Evolutionary conservation across 352 stramenopile species (phyloP).

Genomic region (Phytophthora fragariaefolia): DNA sequence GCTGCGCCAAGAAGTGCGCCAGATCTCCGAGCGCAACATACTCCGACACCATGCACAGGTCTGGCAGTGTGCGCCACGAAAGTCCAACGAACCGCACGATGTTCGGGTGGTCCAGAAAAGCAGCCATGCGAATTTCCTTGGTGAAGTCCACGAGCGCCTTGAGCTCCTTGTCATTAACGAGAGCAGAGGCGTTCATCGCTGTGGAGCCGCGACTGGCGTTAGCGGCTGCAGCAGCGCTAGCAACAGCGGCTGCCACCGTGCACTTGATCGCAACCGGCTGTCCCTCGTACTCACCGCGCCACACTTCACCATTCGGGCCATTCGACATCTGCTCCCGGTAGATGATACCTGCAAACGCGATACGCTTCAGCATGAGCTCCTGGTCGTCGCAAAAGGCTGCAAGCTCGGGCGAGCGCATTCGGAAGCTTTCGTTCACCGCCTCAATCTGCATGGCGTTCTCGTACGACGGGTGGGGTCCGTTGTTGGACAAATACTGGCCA

Average conservation of each 20-base stretch:
- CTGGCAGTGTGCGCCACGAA: slow-evolving; percentile 51
- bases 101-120: slow-evolving; percentile 56
- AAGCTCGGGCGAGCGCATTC: slow-evolving; percentile 34
- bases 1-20: slow-evolving; percentile 40
- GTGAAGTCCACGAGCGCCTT: slow-evolving; percentile 49
- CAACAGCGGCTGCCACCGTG: slow-evolving; percentile 26
- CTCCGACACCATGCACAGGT: slow-evolving; percentile 59
- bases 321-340: slow-evolving; percentile 38
- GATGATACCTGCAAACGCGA: slow-evolving; percentile 39
- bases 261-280: slow-evolving; percentile 66
- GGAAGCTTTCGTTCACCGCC: slow-evolving; percentile 43
- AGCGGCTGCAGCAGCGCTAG: slow-evolving; percentile 11
- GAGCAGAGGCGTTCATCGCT: slow-evolving; percentile 19
- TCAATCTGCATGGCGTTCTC: slow-evolving; percentile 39
- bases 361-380: slow-evolving; percentile 48
- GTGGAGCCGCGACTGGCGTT: slow-evolving; percentile 17
- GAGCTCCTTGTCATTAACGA: slow-evolving; percentile 36
- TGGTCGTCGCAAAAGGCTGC: slow-evolving; percentile 46
- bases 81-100: slow-evolving; percentile 60
- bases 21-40: slow-evolving; percentile 49
- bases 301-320: slow-evolving; percentile 59
- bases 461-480: slow-evolving; percentile 27
- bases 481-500: slow-evolving; percentile 31
- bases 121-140: slow-evolving; percentile 55
- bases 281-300: slow-evolving; percentile 56